phyloP scores from a whole-genome alignment of 306 rosid species.

The Trichosanthes truncata region DNA sequence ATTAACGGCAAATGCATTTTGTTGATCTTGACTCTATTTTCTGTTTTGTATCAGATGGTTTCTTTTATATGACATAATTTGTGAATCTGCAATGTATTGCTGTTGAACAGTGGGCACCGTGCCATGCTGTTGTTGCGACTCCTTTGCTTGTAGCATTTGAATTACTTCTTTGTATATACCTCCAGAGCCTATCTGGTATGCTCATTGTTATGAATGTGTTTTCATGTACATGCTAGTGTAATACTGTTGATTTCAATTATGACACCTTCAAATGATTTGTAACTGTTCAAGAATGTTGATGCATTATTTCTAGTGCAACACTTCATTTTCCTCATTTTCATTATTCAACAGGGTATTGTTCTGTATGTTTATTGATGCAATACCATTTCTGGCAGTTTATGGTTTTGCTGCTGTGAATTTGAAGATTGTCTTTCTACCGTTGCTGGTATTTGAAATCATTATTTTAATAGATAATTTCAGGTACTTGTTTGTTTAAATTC shows the following conservation, averaged over 20 bases:
- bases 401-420: conserved; percentile 63
- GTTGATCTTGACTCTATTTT: background rate
- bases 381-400: conserved; percentile 37
- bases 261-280: background rate
- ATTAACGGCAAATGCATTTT: background rate
- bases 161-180: conserved; percentile 94
- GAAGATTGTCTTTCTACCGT: conserved; percentile 90
- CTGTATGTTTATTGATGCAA: conserved; percentile 15
- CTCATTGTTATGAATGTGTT: background rate
- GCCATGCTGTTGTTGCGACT: conserved; percentile 84
- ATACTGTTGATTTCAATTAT: background rate
- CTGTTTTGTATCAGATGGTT: background rate
- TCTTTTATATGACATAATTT: background rate
- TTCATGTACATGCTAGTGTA: background rate
- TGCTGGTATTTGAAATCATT: conserved; percentile 72
- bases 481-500: conserved; percentile 25
- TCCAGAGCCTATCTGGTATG: conserved; percentile 75
- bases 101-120: conserved; percentile 98
- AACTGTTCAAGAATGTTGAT: background rate
- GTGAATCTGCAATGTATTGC: conserved; percentile 14
- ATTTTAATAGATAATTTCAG: conserved; percentile 92
- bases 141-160: conserved; percentile 95
- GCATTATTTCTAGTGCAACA: background rate
- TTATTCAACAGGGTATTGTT: conserved; percentile 6
- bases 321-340: background rate